Conservation (phyloP, 169 alveolate genomes). For the Babesia ovata region DNA sequence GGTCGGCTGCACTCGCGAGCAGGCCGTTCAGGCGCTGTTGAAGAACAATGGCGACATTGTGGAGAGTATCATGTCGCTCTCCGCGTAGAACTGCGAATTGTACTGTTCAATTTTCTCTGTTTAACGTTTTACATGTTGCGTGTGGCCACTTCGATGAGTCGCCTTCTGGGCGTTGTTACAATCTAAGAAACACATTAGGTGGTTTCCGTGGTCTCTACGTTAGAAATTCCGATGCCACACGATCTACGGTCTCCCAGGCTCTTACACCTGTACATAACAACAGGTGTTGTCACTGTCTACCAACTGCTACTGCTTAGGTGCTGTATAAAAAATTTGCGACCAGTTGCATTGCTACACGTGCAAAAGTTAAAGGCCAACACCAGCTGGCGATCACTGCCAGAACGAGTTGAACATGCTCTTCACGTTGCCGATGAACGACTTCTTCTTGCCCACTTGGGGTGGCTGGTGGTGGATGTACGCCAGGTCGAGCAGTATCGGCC, state of each 20-base stretch:
- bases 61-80: slow-evolving; percentile 85
- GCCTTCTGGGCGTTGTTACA: too few species aligned
- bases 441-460: slow-evolving; percentile 35
- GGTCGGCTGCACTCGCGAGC: slow-evolving; percentile 85
- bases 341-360: background rate
- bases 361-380: background rate
- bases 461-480: slow-evolving; percentile 67
- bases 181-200: too few species aligned
- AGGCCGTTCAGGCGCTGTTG: slow-evolving; percentile 87
- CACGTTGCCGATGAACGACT: slow-evolving; percentile 46
- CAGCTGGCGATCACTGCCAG: slow-evolving; percentile 31
- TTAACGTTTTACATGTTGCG: background rate
- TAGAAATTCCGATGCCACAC: too few species aligned
- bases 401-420: slow-evolving; percentile 54
- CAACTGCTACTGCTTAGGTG: too few species aligned
- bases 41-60: slow-evolving; percentile 87
- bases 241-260: too few species aligned
- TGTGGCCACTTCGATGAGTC: background rate
- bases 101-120: background rate
- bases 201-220: too few species aligned
- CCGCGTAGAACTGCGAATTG: slow-evolving; percentile 10
- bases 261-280: too few species aligned
- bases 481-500: slow-evolving; percentile 64
- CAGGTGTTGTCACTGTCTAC: too few species aligned
- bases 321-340: too few species aligned